Evolutionary conservation across 495 filamentous ascomycete species (phyloP), one percentile per base, ranked within the genome.

Genomic region (Talaromyces ruber): DNA sequence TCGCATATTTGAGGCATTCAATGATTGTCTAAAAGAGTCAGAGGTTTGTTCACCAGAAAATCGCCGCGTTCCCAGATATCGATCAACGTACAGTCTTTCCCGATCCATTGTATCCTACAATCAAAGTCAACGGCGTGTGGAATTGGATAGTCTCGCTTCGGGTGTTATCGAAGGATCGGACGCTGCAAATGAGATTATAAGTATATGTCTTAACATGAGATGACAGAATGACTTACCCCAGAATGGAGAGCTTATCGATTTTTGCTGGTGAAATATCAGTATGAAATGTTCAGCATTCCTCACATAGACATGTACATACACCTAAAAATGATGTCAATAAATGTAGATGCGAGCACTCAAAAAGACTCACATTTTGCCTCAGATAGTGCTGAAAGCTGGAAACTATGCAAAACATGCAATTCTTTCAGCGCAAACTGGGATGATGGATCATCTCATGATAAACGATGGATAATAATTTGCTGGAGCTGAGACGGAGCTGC

Each of bases 1-100:
- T 97, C 51, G 89, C 93, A 88, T 96, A 98, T 71, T 97, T 97
- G 66, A 98, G 91, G 70, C 94, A 97, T 72, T 98, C 94, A 75
- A 98, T 98, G 71, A 98, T 96, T 52, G 95, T 98, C 84, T 88
- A 65, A 9, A 45, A 43, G 14, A 32, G 29, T 56, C 2, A 56
- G 53, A n/a, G 30, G 6, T 6, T 29, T 12, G 53, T 32, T 7
- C 26, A 54, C n/a, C 26, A 54, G 22, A 51, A n/a, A n/a, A n/a
- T n/a, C n/a, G n/a, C n/a, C n/a, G 21, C 32, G 8, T 7, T 11
- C 0, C 7, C 54, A 47, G 16, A 54, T 34, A 12, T 28, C 22
- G 16, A 62, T 37, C n/a, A 43, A 67, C 76, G 22, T 74, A 85
- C 83, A 52, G 94, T 98, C 77, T 98, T 98, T 50, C 95, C 94